Conservation (phyloP, 768 basidiomycete species). For the Clavaria fumosa region DNA sequence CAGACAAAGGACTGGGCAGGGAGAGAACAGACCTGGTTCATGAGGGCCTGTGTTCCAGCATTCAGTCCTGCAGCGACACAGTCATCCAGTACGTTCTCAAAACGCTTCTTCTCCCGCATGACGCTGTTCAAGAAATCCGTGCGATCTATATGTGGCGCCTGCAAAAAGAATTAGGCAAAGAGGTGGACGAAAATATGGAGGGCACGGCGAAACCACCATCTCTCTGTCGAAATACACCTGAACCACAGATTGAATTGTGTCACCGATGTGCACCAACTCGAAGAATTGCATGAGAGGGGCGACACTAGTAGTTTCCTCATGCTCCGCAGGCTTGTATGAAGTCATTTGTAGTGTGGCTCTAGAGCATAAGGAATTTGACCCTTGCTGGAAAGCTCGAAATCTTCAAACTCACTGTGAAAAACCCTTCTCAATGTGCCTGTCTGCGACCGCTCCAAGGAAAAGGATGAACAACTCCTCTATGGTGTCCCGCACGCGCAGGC, state of each 20-base stretch:
- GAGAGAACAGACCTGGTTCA: constrained; percentile 59
- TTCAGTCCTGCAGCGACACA: constrained; percentile 89
- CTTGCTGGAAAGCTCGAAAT: constrained; percentile 10
- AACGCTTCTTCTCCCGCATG: constrained; percentile 91
- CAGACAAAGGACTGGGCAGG: neutral
- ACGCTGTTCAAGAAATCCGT: constrained; percentile 89
- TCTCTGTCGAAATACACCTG: constrained; percentile 99
- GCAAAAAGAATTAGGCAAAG: neutral
- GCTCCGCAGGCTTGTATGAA: constrained; percentile 79
- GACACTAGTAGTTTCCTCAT: constrained; percentile 65
- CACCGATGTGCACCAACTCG: constrained; percentile 91
- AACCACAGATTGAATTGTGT: constrained; percentile 94
- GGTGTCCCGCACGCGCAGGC: constrained; percentile 77
- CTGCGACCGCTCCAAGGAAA: constrained; percentile 60
- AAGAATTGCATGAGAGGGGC: constrained; percentile 95
- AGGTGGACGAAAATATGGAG: neutral
- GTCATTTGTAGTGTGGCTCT: constrained; percentile 87
- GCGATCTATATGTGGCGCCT: constrained; percentile 81
- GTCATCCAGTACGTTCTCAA: constrained; percentile 86
- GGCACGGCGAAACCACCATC: constrained; percentile 35
- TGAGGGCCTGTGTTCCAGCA: constrained; percentile 87
- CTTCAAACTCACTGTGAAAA: constrained; percentile 47
- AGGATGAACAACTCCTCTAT: constrained; percentile 90
- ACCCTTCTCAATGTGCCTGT: constrained; percentile 66
- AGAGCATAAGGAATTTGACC: constrained; percentile 2